These are phyloP conservation scores for Pseudodiploospora longispora DNA, from an alignment of 2,329 filamentous ascomycete species.

Conservation along the genomic window DNA sequence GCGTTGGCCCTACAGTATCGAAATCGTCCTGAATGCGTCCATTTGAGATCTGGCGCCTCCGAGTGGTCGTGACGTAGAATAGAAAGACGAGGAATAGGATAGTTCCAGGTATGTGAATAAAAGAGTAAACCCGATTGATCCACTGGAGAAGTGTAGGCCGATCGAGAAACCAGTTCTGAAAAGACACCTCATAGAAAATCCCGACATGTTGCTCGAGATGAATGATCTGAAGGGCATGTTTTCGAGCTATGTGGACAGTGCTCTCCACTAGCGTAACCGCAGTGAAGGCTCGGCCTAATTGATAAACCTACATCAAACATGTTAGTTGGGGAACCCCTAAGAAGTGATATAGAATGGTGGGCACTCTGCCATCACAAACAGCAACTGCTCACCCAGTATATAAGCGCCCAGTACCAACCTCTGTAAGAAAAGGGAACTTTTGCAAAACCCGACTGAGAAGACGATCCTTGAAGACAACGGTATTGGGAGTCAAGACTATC, in stretches of 20 bases:
- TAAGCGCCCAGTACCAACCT: conserved; percentile 72
- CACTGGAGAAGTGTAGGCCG: conserved; percentile 52
- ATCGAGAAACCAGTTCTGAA: conserved; percentile 45
- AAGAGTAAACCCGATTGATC: conserved; percentile 67
- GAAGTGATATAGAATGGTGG: not conserved
- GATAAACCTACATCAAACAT: conserved; percentile 50
- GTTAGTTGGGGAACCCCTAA: not conserved
- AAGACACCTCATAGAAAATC: conserved; percentile 55
- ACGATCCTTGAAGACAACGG: conserved; percentile 23
- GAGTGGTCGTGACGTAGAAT: conserved; percentile 62
- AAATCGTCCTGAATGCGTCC: conserved; percentile 20
- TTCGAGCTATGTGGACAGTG: conserved; percentile 59
- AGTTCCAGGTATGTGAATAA: conserved; percentile 70
- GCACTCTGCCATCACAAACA: not conserved
- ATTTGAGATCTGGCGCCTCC: conserved; percentile 33
- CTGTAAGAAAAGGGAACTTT: conserved; percentile 63
- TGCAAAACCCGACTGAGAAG: conserved; percentile 43
- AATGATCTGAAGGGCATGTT: conserved; percentile 61
- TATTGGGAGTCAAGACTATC: conserved; percentile 24
- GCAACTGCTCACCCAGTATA: conserved; percentile 57
- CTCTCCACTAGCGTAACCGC: conserved; percentile 60
- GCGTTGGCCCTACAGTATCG: conserved; percentile 31
- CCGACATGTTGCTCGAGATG: conserved; percentile 55
- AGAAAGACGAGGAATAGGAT: conserved; percentile 59
- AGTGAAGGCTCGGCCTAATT: conserved; percentile 64